Conservation (phyloP, 768 basidiomycete species). For the Rhizopogon vinicolor region DNA sequence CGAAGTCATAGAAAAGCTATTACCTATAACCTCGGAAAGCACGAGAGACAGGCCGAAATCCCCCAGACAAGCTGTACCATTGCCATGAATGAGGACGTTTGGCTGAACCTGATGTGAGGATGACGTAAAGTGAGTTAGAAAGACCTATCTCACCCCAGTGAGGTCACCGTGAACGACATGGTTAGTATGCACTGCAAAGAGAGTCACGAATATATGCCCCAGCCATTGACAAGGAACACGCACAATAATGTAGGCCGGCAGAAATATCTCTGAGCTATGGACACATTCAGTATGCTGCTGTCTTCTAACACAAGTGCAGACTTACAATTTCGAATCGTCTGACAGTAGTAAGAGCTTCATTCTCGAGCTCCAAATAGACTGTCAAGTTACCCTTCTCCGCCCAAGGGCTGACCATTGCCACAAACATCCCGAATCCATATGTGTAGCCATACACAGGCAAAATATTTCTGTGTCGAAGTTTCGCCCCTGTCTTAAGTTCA, state of each 20-base stretch:
- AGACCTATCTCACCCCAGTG: background rate
- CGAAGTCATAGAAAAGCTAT: constrained; percentile 6
- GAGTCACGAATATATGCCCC: background rate
- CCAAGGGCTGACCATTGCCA: constrained; percentile 19
- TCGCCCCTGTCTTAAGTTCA: constrained; percentile 18
- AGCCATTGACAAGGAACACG: background rate
- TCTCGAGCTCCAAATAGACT: constrained; percentile 8
- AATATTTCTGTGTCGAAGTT: constrained; percentile 13
- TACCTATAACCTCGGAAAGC: constrained; percentile 27
- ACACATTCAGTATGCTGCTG: background rate
- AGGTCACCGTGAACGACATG: constrained; percentile 3
- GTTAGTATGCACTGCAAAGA: background rate
- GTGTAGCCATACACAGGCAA: constrained; percentile 11
- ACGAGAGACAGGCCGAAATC: constrained; percentile 46
- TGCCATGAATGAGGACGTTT: constrained; percentile 40
- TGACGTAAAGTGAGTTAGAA: background rate
- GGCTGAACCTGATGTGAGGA: constrained; percentile 19
- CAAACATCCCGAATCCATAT: constrained; percentile 14
- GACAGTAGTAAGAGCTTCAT: background rate
- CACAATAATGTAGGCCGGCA: background rate
- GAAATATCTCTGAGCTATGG: background rate
- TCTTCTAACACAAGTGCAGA: background rate
- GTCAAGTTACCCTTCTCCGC: constrained; percentile 11
- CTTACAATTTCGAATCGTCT: constrained; percentile 14
- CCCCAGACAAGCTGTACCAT: constrained; percentile 36